A percentile compares a stretch with the other conserved stretches of the same genome.
phyloP scores from a whole-genome alignment of 1,139 yeast genomes.

The Pichia sp. region DNA sequence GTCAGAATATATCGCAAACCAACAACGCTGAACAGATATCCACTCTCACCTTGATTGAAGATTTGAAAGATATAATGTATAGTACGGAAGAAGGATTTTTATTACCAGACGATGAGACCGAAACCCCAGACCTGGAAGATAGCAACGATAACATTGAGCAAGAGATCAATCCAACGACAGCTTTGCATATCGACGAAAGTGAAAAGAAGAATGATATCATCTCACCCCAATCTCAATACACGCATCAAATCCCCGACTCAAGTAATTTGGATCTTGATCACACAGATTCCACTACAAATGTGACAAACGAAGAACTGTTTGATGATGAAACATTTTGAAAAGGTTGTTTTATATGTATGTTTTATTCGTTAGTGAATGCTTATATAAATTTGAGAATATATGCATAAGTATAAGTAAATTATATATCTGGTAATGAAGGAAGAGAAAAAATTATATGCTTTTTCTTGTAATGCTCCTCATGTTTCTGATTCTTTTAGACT shows the following conservation, averaged over 20 bases:
- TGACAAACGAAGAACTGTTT: conserved; percentile 5
- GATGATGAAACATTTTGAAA: conserved; percentile 15
- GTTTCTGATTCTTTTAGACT: conserved; percentile 5
- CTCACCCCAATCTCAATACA: neutral
- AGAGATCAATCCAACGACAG: neutral
- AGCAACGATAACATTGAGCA: neutral
- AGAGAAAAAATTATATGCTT: too few relatives aligned
- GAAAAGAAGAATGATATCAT: neutral
- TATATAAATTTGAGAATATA: too few relatives aligned
- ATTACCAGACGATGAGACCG: conserved; percentile 37
- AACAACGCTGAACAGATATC: conserved; percentile 31
- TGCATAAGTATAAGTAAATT: too few relatives aligned
- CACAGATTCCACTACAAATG: neutral
- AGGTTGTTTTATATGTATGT: too few relatives aligned
- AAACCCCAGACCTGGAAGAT: neutral
- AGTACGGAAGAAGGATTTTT: conserved; percentile 77
- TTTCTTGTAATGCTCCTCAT: neutral
- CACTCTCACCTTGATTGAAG: conserved; percentile 43
- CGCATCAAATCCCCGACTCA: neutral
- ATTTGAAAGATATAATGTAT: conserved; percentile 71
- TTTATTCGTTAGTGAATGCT: too few relatives aligned
- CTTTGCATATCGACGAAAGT: neutral
- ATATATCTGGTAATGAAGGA: too few relatives aligned
- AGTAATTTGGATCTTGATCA: neutral
- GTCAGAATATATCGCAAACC: conserved; percentile 54